phyloP scores from a whole-genome alignment of 352 stramenopile species.

The Globisporangium lucens region DNA sequence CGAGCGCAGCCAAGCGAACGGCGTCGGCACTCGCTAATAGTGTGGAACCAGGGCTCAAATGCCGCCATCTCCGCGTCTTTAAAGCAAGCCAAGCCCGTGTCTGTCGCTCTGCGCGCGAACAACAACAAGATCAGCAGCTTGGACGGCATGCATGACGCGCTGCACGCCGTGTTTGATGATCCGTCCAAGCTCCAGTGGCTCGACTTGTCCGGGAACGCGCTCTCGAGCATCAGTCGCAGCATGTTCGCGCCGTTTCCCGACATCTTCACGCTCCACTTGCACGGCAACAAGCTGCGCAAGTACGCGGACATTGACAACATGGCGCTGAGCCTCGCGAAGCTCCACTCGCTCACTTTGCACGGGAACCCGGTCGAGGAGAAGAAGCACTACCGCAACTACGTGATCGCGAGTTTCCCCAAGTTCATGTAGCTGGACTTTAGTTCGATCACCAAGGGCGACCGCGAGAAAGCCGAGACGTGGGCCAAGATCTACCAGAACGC shows the following conservation, averaged over 20 bases:
- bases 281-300: conserved; percentile 62
- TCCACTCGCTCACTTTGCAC: conserved; percentile 72
- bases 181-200: conserved; percentile 55
- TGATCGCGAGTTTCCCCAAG: conserved; percentile 61
- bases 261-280: conserved; percentile 69
- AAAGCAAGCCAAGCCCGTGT: background rate
- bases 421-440: conserved; percentile 79
- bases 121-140: conserved; percentile 61
- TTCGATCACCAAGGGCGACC: conserved; percentile 60
- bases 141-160: conserved; percentile 50
- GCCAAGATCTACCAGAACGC: conserved; percentile 62
- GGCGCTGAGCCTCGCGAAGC: conserved; percentile 34
- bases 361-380: conserved; percentile 85
- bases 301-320: conserved; percentile 66
- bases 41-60: conserved; percentile 15
- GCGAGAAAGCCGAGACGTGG: conserved; percentile 68
- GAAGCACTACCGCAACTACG: conserved; percentile 86
- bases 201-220: conserved; percentile 54
- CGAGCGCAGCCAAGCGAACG: background rate
- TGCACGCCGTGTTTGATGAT: conserved; percentile 47
- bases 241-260: conserved; percentile 46
- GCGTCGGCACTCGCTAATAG: background rate
- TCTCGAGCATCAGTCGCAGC: conserved; percentile 30
- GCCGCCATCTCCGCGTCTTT: background rate
- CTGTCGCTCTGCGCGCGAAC: conserved; percentile 54